phyloP scores from a whole-genome alignment of 306 rosid genomes.

The Cucurbita argyrosperma region DNA sequence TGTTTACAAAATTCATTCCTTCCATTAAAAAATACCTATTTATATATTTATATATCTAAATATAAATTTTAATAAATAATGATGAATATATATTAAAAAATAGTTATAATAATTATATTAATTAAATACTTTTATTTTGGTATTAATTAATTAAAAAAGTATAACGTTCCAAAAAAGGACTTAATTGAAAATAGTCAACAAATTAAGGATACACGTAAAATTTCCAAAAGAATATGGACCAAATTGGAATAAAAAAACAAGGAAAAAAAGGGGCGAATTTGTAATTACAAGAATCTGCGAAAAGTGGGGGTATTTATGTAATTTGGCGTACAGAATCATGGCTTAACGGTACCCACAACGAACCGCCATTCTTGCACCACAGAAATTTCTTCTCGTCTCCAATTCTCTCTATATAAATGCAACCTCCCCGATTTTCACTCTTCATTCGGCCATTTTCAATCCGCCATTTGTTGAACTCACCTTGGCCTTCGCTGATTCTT shows the following conservation, averaged over 20 bases:
- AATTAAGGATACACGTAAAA: background rate
- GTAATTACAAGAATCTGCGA: background rate
- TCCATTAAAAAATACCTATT: too few relatives aligned
- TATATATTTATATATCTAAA: too few relatives aligned
- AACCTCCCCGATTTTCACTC: background rate
- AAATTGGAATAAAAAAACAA: background rate
- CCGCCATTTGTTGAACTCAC: background rate
- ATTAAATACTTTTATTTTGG: too few relatives aligned
- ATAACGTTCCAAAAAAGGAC: background rate
- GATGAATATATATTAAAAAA: too few relatives aligned
- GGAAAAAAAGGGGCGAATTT: background rate
- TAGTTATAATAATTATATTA: too few relatives aligned
- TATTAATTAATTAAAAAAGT: too few relatives aligned
- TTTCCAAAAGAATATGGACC: background rate
- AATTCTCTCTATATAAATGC: background rate
- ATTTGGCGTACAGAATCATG: background rate
- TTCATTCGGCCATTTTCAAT: background rate
- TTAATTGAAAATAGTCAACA: background rate
- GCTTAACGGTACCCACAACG: background rate
- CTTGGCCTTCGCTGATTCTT: background rate
- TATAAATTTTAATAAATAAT: too few relatives aligned
- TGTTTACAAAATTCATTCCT: too few relatives aligned
- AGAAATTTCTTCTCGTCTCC: background rate
- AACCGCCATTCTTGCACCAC: conserved; percentile 1
- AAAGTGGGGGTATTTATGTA: background rate